Conservation (phyloP, 805 yeast species). For the Wickerhamiella galacta region DNA sequence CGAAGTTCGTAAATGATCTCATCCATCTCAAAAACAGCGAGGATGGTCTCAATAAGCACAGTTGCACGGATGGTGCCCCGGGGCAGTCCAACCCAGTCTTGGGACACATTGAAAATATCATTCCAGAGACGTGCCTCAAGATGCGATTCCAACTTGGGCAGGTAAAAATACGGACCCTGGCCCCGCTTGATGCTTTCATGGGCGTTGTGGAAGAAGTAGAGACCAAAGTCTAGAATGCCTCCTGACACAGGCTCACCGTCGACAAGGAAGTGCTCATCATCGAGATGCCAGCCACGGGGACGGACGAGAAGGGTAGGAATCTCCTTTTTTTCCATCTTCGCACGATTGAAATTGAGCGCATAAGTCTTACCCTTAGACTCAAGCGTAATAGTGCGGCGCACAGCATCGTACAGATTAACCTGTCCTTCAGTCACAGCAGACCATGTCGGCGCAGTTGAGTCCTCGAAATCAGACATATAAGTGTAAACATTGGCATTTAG, state of each 20-base stretch:
- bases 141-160: conserved; percentile 66
- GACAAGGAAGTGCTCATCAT: conserved; percentile 45
- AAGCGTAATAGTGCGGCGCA: conserved; percentile 36
- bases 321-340: conserved; percentile 22
- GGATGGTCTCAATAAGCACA: conserved; percentile 53
- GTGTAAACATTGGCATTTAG: conserved; percentile 53
- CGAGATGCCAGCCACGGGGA: conserved; percentile 61
- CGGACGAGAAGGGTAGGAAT: conserved; percentile 38
- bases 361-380: conserved; percentile 26
- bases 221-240: conserved; percentile 50
- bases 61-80: conserved; percentile 60
- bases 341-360: conserved; percentile 35
- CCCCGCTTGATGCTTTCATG: conserved; percentile 39
- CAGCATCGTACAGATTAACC: conserved; percentile 52
- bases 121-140: conserved; percentile 64
- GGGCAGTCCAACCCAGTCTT: conserved; percentile 44
- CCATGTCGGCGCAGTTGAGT: conserved; percentile 60
- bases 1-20: conserved; percentile 60
- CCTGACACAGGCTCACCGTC: conserved; percentile 57
- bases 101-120: conserved; percentile 47
- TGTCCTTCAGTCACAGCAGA: conserved; percentile 49
- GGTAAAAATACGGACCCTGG: conserved; percentile 54
- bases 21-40: conserved; percentile 65
- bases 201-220: conserved; percentile 56
- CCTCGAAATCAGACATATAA: conserved; percentile 65